Conservation (phyloP, 108 stramenopile species). For the Epipyxis sp. region DNA sequence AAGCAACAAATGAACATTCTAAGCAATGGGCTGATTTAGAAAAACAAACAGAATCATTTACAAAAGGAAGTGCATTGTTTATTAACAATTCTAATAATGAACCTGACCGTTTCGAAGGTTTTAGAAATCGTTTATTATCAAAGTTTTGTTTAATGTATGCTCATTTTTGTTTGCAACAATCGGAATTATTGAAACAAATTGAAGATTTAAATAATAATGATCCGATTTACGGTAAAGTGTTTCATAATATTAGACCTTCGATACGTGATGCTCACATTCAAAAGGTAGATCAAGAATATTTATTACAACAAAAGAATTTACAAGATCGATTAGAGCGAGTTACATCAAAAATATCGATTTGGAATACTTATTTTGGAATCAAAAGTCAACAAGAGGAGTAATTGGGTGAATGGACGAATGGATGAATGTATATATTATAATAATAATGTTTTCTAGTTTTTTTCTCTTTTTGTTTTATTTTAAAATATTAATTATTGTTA, state of each 20-base stretch:
- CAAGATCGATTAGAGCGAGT: slow-evolving; percentile 11
- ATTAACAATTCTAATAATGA: not conserved
- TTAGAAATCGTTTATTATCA: slow-evolving; percentile 2
- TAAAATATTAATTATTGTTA: no score
- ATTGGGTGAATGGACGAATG: no score
- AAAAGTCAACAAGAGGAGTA: not conserved
- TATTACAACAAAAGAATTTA: not conserved
- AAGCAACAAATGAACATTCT: not conserved
- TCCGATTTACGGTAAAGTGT: slow-evolving; percentile 10
- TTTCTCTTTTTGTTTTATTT: no score
- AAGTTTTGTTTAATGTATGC: slow-evolving; percentile 2
- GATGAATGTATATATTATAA: no score
- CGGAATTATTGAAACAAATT: not conserved
- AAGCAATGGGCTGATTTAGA: not conserved
- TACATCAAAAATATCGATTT: not conserved
- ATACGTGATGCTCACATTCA: not conserved
- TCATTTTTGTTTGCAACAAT: not conserved
- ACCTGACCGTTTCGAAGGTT: slow-evolving; percentile 24
- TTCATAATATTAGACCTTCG: slow-evolving; percentile 13
- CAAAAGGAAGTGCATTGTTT: not conserved
- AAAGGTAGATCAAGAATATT: not conserved
- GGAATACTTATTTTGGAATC: slow-evolving; percentile 25
- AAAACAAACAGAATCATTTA: not conserved
- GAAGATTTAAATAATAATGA: not conserved
- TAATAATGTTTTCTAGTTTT: no score